Evolutionary conservation across 768 basidiomycete genomes (phyloP).

Genomic region (Phylloporus rhodoxanthus): DNA sequence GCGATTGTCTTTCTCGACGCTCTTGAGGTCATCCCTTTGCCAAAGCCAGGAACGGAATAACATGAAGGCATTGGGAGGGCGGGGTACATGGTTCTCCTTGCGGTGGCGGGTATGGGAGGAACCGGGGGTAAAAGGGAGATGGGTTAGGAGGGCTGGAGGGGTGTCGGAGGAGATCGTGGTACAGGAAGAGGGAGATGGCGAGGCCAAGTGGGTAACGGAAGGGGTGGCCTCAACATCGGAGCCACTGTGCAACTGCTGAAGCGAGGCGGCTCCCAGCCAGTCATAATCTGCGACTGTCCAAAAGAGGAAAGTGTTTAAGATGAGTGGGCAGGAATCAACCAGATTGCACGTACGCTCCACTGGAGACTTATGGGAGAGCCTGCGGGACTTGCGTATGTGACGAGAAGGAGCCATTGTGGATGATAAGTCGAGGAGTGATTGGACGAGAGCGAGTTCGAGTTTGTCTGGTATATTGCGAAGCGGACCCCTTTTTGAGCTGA

Average conservation of each 20-base stretch:
- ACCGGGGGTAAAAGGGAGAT: conserved; percentile 26
- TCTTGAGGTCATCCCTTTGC: conserved; percentile 42
- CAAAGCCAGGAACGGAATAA: conserved; percentile 70
- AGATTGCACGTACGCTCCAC: conserved; percentile 26
- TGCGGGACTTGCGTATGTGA: conserved; percentile 38
- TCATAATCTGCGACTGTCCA: conserved; percentile 29
- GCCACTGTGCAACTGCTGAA: conserved; percentile 20
- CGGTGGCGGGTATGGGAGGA: conserved; percentile 40
- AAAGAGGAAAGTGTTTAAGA: conserved; percentile 33
- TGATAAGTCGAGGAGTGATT: neutral
- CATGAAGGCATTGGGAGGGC: conserved; percentile 85
- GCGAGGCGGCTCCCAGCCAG: conserved; percentile 20
- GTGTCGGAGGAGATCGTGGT: conserved; percentile 15
- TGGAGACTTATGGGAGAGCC: conserved; percentile 38
- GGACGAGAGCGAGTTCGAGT: conserved; percentile 4
- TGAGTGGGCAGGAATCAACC: conserved; percentile 12
- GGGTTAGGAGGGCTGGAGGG: conserved; percentile 18
- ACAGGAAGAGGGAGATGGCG: conserved; percentile 16
- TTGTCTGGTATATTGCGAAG: conserved; percentile 6
- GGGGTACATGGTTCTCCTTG: conserved; percentile 52
- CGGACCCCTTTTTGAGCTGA: conserved; percentile 28
- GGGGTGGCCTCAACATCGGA: conserved; percentile 7
- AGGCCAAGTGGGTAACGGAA: conserved; percentile 2
- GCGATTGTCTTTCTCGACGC: conserved; percentile 63
- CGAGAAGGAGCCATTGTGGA: conserved; percentile 30